These are phyloP conservation scores for Tilletia indica DNA, from an alignment of 1,284 basidiomycete genomes.

Conservation along the genomic window DNA sequence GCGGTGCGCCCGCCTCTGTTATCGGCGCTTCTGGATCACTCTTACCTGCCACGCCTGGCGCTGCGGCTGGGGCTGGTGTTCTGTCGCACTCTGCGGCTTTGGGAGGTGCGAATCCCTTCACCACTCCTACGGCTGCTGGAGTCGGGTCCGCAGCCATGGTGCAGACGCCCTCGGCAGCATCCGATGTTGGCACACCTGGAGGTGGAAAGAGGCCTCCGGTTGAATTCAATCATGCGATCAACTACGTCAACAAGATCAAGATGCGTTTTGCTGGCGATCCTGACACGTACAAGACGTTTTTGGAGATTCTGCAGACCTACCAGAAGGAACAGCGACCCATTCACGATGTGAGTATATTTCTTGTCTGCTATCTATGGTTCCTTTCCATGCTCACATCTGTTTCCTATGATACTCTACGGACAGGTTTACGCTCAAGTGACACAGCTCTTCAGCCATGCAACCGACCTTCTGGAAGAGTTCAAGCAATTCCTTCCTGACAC, in stretches of 20 bases:
- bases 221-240: slow-evolving; percentile 96
- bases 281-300: slow-evolving; percentile 95
- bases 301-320: slow-evolving; percentile 96
- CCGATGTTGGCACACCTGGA: neutral
- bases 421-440: slow-evolving; percentile 92
- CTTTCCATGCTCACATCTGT: neutral
- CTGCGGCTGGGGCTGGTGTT: slow-evolving; percentile 31
- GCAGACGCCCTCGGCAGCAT: slow-evolving; percentile 6
- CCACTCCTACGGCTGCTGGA: neutral
- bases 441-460: slow-evolving; percentile 83
- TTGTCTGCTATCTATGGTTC: neutral
- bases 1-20: slow-evolving; percentile 12
- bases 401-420: slow-evolving; percentile 55
- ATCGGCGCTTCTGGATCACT: slow-evolving; percentile 13
- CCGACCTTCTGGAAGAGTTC: slow-evolving; percentile 91
- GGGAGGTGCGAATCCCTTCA: slow-evolving; percentile 6
- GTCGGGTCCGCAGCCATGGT: slow-evolving; percentile 10
- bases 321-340: slow-evolving; percentile 88
- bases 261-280: slow-evolving; percentile 84
- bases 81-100: slow-evolving; percentile 19
- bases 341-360: slow-evolving; percentile 69
- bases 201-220: slow-evolving; percentile 58
- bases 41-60: slow-evolving; percentile 29
- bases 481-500: slow-evolving; percentile 88
- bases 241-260: slow-evolving; percentile 99